These are phyloP conservation scores for Parsonsia alboflavescens DNA, from an alignment of 257 asterid species.

Conservation along the genomic window DNA sequence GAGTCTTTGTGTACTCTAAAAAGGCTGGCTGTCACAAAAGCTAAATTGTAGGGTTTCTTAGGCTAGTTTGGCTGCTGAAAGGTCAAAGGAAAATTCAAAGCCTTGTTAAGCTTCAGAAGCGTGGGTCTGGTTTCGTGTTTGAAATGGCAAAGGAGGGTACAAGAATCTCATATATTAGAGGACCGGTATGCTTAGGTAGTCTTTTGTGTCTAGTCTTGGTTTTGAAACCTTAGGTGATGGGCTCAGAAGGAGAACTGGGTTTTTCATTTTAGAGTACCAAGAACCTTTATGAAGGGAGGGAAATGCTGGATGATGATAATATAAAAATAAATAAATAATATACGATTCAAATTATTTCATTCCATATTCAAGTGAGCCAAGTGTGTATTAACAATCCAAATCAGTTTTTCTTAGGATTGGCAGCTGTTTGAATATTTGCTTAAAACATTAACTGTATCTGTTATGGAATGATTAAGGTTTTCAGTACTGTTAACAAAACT, in stretches of 20 bases:
- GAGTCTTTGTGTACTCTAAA: background rate
- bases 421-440: background rate
- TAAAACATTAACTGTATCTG: background rate
- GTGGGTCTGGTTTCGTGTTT: too few relatives aligned
- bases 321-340: too few relatives aligned
- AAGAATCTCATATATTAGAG: background rate
- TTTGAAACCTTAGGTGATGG: background rate
- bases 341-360: too few relatives aligned
- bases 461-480: background rate
- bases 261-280: background rate
- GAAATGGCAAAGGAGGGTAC: background rate
- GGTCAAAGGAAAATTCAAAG: background rate
- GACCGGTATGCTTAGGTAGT: background rate
- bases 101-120: too few relatives aligned
- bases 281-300: too few relatives aligned
- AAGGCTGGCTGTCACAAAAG: background rate
- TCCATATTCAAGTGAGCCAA: too few relatives aligned
- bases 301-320: too few relatives aligned
- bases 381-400: too few relatives aligned
- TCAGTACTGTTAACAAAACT: too few relatives aligned
- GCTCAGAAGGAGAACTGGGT: background rate
- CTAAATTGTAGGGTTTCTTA: background rate
- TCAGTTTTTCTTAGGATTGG: background rate
- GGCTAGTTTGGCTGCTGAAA: background rate
- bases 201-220: background rate